Base-by-base conservation (phyloP, 768 basidiomycete species). In the Lentinula sp. region DNA sequence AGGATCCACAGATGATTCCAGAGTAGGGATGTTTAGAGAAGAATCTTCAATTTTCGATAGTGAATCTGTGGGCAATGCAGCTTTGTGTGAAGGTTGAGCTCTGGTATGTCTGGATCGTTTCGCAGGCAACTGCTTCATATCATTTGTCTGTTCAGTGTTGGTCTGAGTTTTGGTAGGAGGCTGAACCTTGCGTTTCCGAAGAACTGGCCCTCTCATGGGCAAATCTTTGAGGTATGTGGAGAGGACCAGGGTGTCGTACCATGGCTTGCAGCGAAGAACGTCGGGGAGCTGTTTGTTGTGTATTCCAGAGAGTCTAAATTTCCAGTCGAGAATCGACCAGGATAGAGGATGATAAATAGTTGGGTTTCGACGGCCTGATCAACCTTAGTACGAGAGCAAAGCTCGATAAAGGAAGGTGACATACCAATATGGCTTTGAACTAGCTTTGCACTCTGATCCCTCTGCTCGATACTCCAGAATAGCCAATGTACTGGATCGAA, bases 401-500 rank as follows among this genome's bases (percentile, higher is more conserved):
- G 11, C 18, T 51, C 42, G 1, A 54, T 2, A 50, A 50, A 42
- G 32, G 28, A 49, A 28, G 9, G 57, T 55, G 18, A 80, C 85
- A 67, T 68, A 87, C 86, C 71, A 55, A 81, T 71, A 59, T 86
- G 74, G 49, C 75, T 77, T 67, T 83, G 78, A 35, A 88, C 81
- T 59, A 79, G 68, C n/a, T 70, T 70, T 15, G 84, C 84, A 16
- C 83, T 85, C 23, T 69, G 70, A 60, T 67, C 70, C 67, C 80
- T 81, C 65, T 76, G 74, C 52, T 76, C 78, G 62, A 75, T 76
- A 50, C 76, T 78, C 87, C 87, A 88, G 68, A 88, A 81, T n/a
- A 83, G 70, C 80, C 83, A 83, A 65, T 87, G 85, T 5, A 78
- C 81, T 13, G 79, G 79, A 68, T 86, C 80, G 34, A 76, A 74